Percentiles rank a stretch among this genome's conserved stretches.
Evolutionary conservation across 768 basidiomycete species (phyloP).

Genomic region (Tephrocybe sp.): DNA sequence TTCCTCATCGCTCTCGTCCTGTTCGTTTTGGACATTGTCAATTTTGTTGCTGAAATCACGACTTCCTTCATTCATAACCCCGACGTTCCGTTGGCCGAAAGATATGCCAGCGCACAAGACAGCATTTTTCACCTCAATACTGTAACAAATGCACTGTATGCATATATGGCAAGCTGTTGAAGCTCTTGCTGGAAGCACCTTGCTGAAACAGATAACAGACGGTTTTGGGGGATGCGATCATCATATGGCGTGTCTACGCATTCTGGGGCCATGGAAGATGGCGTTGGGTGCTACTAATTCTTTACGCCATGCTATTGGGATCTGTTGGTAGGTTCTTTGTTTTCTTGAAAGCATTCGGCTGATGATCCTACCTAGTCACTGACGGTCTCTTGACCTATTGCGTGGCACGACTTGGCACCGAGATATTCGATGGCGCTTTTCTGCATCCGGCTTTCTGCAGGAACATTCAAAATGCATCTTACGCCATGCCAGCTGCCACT

Average conservation of each 20-base stretch:
- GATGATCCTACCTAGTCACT: neutral
- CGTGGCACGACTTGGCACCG: slow-evolving; percentile 3
- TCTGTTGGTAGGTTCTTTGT: neutral
- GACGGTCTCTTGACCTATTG: slow-evolving; percentile 5
- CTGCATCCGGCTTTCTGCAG: slow-evolving; percentile 4
- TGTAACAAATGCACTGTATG: slow-evolving; percentile 4
- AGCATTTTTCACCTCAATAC: neutral
- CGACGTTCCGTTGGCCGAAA: neutral
- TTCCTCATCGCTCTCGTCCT: slow-evolving; percentile 4
- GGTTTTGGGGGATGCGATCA: slow-evolving; percentile 5
- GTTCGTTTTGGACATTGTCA: slow-evolving; percentile 4
- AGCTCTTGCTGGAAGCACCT: neutral
- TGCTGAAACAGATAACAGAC: neutral
- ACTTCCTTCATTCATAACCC: slow-evolving; percentile 5
- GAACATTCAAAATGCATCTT: slow-evolving; percentile 6
- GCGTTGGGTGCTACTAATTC: slow-evolving; percentile 7
- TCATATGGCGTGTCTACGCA: slow-evolving; percentile 9
- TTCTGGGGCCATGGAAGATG: slow-evolving; percentile 4
- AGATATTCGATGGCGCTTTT: slow-evolving; percentile 8
- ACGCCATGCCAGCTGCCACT: slow-evolving; percentile 5
- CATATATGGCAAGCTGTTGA: slow-evolving; percentile 1
- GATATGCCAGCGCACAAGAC: neutral
- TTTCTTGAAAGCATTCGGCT: neutral
- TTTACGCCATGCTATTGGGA: slow-evolving; percentile 2
- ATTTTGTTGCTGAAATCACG: slow-evolving; percentile 2